Evolutionary conservation across 2,329 filamentous ascomycete species (phyloP).

Genomic region (Cercospora janseana): DNA sequence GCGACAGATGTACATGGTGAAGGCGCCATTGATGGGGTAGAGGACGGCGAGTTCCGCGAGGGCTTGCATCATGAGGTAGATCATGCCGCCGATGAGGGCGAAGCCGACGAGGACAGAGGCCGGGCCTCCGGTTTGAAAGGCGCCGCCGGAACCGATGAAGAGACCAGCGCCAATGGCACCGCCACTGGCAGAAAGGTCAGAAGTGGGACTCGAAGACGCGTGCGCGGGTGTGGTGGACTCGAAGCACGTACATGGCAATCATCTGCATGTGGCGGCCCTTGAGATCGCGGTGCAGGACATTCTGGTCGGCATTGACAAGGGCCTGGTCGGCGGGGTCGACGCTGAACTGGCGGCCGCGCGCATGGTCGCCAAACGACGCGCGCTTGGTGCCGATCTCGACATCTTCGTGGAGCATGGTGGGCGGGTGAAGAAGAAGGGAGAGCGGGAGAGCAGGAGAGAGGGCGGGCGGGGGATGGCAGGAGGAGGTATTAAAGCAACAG

Average conservation of each 20-base stretch:
- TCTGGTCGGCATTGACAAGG: conserved; percentile 24
- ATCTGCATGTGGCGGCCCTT: conserved; percentile 40
- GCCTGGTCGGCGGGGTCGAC: conserved; percentile 15
- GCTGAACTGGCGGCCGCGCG: conserved; percentile 22
- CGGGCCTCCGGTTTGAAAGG: conserved; percentile 51
- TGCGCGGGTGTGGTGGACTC: not conserved
- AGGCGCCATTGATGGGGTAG: conserved; percentile 39
- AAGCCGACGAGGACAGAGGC: conserved; percentile 49
- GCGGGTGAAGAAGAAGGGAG: not conserved
- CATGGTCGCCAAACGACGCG: conserved; percentile 19
- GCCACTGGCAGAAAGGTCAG: conserved; percentile 18
- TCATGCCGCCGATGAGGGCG: conserved; percentile 39
- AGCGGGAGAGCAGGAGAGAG: not conserved
- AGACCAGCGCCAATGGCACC: conserved; percentile 52
- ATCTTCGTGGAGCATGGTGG: not conserved
- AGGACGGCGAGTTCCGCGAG: conserved; percentile 38
- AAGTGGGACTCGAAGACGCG: not conserved
- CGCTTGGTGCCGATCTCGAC: conserved; percentile 3
- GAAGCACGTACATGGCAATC: conserved; percentile 35
- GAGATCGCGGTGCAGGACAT: conserved; percentile 32
- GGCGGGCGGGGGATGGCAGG: not conserved
- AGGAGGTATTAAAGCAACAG: not conserved
- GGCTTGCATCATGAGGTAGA: conserved; percentile 39
- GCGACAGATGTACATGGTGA: conserved; percentile 38
- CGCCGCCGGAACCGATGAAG: conserved; percentile 52